A percentile compares a stretch with the other conserved stretches of the same genome.
These are phyloP conservation scores for Arabidopsis arenosa DNA, from an alignment of 345 rosid species.

Conservation along the genomic window DNA sequence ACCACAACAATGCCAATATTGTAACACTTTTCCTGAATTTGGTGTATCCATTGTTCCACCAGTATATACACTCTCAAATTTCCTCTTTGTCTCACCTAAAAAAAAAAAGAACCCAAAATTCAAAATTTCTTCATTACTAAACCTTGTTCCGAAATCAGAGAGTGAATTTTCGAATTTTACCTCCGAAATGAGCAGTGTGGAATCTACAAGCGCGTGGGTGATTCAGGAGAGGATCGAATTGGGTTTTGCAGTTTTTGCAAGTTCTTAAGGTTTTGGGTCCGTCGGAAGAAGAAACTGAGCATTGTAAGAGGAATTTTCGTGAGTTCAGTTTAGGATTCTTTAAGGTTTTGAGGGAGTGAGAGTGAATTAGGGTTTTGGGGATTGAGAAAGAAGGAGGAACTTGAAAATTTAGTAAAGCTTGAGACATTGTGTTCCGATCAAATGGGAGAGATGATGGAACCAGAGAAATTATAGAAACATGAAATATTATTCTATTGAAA, in stretches of 20 bases:
- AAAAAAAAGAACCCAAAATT: background rate
- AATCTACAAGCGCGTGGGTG: constrained; percentile 78
- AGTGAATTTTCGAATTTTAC: constrained; percentile 38
- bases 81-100: constrained; percentile 93
- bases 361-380: constrained; percentile 4
- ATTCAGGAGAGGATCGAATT: constrained; percentile 79
- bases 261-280: constrained; percentile 52
- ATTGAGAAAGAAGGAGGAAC: background rate
- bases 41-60: constrained; percentile 91
- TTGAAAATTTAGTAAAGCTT: constrained; percentile 25
- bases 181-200: constrained; percentile 96
- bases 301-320: constrained; percentile 22
- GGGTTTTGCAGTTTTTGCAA: constrained; percentile 94
- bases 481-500: background rate
- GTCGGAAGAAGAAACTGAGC: constrained; percentile 24
- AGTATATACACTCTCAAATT: constrained; percentile 81
- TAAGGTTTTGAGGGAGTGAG: background rate
- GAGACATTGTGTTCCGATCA: constrained; percentile 21
- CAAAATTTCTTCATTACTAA: background rate
- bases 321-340: constrained; percentile 17
- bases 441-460: background rate
- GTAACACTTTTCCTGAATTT: constrained; percentile 68
- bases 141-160: background rate
- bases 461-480: background rate
- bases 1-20: constrained; percentile 97